Conservation (phyloP, 1,284 basidiomycete species). For the Cerioporus squamosus region DNA sequence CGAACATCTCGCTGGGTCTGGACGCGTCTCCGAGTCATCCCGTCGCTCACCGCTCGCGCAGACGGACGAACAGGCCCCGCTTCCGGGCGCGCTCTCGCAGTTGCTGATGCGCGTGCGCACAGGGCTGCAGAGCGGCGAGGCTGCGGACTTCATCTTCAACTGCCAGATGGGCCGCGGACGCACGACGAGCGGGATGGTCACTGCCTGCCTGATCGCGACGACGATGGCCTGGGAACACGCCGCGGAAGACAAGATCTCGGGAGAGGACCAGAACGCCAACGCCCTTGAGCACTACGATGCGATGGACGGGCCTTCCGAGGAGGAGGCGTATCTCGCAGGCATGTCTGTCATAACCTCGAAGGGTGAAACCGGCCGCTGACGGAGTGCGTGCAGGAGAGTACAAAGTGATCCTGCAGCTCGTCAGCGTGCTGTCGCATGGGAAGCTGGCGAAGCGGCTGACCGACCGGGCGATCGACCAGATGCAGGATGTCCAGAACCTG, state of each 20-base stretch:
- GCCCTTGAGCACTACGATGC: slow-evolving; percentile 57
- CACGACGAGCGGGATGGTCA: slow-evolving; percentile 93
- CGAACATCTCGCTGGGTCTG: not conserved
- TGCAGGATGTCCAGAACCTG: slow-evolving; percentile 95
- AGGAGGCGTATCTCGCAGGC: slow-evolving; percentile 89
- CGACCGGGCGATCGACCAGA: slow-evolving; percentile 87
- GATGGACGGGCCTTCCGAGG: slow-evolving; percentile 81
- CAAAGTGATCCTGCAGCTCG: slow-evolving; percentile 94
- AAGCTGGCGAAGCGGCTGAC: slow-evolving; percentile 94
- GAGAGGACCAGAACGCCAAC: slow-evolving; percentile 40
- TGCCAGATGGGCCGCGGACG: slow-evolving; percentile 88
- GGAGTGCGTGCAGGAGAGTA: slow-evolving; percentile 78
- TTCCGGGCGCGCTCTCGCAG: slow-evolving; percentile 83
- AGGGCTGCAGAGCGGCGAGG: slow-evolving; percentile 55
- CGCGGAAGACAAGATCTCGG: slow-evolving; percentile 30
- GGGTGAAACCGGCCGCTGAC: not conserved
- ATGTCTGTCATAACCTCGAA: too few species aligned
- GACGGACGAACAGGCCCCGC: slow-evolving; percentile 96
- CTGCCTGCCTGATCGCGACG: slow-evolving; percentile 86
- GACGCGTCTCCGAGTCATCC: slow-evolving; percentile 5
- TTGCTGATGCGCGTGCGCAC: slow-evolving; percentile 75
- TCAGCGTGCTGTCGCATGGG: slow-evolving; percentile 86
- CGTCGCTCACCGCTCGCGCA: slow-evolving; percentile 35
- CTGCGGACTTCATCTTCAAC: slow-evolving; percentile 85
- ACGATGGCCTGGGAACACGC: slow-evolving; percentile 65